Conservation (phyloP, 2,329 filamentous ascomycete species). For the Paraphaeosphaeria minitans region DNA sequence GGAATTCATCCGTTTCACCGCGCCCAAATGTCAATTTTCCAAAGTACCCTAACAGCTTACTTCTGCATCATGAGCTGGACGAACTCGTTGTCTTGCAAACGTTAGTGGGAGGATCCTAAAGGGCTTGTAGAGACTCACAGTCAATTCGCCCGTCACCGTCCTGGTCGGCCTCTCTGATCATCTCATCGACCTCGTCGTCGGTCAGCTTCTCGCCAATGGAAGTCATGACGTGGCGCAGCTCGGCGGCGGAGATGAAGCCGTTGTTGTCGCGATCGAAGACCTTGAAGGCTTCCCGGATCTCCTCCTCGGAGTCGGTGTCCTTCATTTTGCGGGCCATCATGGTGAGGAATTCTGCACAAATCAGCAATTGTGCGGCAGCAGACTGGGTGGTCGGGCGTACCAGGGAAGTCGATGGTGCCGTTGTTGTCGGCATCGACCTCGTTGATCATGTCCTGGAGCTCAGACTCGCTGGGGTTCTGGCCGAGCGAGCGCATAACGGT, state of each 20-base stretch:
- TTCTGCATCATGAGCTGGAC: slow-evolving; percentile 64
- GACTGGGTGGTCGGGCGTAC: slow-evolving; percentile 38
- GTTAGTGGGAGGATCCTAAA: slow-evolving; percentile 1
- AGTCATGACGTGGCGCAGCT: slow-evolving; percentile 67
- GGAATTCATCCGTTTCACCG: slow-evolving; percentile 33
- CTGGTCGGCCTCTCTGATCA: slow-evolving; percentile 69
- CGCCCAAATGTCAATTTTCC: slow-evolving; percentile 38
- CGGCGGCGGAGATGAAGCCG: slow-evolving; percentile 67
- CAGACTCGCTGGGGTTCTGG: slow-evolving; percentile 65
- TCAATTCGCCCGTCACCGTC: slow-evolving; percentile 69
- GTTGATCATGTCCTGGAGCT: slow-evolving; percentile 70
- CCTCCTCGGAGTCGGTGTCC: slow-evolving; percentile 66
- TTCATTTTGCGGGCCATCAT: slow-evolving; percentile 70
- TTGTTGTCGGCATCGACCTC: slow-evolving; percentile 69
- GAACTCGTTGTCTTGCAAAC: slow-evolving; percentile 58
- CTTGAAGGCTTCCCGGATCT: slow-evolving; percentile 69
- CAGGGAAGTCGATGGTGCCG: slow-evolving; percentile 68
- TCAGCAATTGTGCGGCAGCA: slow-evolving; percentile 13
- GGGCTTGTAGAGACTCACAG: slow-evolving; percentile 51
- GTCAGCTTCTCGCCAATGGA: slow-evolving; percentile 68
- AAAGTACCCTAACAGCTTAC: slow-evolving; percentile 41
- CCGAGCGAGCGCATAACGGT: slow-evolving; percentile 68
- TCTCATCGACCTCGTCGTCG: slow-evolving; percentile 67
- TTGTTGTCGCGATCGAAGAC: slow-evolving; percentile 71
- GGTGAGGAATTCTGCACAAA: slow-evolving; percentile 62